Evolutionary conservation across 2,329 filamentous ascomycete species (phyloP).

Genomic region (Penicillium rolfsii): DNA sequence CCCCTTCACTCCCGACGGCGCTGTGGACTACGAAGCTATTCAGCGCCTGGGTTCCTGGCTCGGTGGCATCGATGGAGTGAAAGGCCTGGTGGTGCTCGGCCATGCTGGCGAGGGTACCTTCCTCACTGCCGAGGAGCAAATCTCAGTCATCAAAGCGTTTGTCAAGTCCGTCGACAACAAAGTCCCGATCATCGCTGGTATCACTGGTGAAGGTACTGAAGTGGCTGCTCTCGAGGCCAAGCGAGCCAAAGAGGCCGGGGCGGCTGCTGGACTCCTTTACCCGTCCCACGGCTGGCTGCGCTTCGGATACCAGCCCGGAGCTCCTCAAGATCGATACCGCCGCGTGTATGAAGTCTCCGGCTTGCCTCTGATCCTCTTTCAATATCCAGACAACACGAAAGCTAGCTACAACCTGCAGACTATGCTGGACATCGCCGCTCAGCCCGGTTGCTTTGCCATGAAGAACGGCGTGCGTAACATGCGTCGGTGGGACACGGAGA

Average conservation of each 20-base stretch:
- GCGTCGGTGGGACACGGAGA: constrained; percentile 61
- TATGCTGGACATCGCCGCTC: constrained; percentile 57
- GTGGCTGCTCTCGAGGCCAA: constrained; percentile 57
- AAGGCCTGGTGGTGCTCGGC: constrained; percentile 58
- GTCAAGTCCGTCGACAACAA: constrained; percentile 56
- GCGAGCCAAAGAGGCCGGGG: constrained; percentile 56
- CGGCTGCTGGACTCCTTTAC: constrained; percentile 56
- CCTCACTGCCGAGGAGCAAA: constrained; percentile 55
- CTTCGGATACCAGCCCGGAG: constrained; percentile 59
- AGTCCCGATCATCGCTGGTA: constrained; percentile 30
- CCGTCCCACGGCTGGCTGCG: constrained; percentile 59
- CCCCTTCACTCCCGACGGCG: constrained; percentile 54
- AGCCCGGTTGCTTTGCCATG: constrained; percentile 59
- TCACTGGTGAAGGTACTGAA: constrained; percentile 58
- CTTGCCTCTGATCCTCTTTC: constrained; percentile 57
- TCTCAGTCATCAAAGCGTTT: constrained; percentile 56
- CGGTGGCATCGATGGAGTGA: constrained; percentile 56
- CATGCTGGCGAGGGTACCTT: constrained; percentile 60
- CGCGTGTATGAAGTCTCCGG: constrained; percentile 55
- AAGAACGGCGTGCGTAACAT: constrained; percentile 62
- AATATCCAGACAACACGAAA: constrained; percentile 59
- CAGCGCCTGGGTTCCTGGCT: constrained; percentile 59
- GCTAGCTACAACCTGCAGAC: constrained; percentile 57
- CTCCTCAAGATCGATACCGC: constrained; percentile 57
- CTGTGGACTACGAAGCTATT: constrained; percentile 57